Base-by-base conservation (phyloP, 2,329 filamentous ascomycete species). In the Talaromyces marneffei region DNA sequence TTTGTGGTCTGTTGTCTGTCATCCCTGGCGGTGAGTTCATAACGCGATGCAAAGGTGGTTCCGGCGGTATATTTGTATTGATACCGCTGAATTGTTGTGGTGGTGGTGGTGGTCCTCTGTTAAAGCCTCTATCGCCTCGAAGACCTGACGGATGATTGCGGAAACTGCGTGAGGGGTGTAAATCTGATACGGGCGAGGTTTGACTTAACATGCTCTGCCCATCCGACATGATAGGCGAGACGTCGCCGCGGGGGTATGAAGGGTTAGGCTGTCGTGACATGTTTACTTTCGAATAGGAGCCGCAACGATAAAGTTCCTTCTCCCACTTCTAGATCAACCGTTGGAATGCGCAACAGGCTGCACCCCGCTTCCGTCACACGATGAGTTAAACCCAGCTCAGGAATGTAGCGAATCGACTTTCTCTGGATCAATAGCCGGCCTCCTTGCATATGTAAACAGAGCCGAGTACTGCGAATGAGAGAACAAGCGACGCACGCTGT, bases 91-190 rank as follows among this genome's bases (percentile, higher is more conserved):
- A n/a, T n/a, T n/a, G 48, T 63, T 62, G 8, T 62, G 57, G 64
- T 33, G 59, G 61, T 37, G 61, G 65, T 42, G 54, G 60, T 42
- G 61, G 57, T 20, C 37, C 58, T 46, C 64, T 55, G 27, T 59
- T 57, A 39, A 64, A 67, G 16, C 63, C 61, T 57, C 66, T 67
- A 39, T 66, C 31, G 4, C 16, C 64, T 7, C 64, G 65, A 55
- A 65, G 65, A 12, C 65, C 55, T 12, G 61, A 59, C 5, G 68
- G 66, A 54, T 68, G 67, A 18, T 52, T 44, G 42, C 63, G 60
- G 57, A 62, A 55, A 39, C 31, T 46, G 31, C 50, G 55, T 5
- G 58, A 42, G 33, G 37, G 9, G 5, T 31, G 40, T 14, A 59
- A 33, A 31, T 59, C 61, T 12, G 57, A 63, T 18, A 57, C 52